Percentiles rank a stretch among this genome's conserved stretches.
phyloP scores from a whole-genome alignment of 2,329 filamentous ascomycete genomes.

The Stenocarpella maydis region DNA sequence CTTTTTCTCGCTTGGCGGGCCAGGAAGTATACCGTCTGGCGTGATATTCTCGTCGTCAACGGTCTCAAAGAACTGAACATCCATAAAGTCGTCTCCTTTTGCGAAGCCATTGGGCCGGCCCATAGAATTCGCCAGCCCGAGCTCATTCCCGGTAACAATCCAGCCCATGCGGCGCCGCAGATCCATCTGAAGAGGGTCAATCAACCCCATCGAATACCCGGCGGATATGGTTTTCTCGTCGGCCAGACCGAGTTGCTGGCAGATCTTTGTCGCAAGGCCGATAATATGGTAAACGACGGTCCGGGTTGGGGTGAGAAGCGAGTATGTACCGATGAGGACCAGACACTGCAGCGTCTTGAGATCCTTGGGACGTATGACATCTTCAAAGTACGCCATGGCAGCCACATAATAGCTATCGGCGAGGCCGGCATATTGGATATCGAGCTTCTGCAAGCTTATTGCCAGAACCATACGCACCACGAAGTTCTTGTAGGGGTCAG shows the following conservation, averaged over 20 bases:
- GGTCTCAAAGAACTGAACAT: conserved; percentile 84
- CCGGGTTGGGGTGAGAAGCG: conserved; percentile 87
- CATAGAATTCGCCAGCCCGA: conserved; percentile 85
- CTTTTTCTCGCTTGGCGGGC: conserved; percentile 81
- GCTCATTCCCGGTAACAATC: conserved; percentile 89
- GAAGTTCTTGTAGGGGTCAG: conserved; percentile 86
- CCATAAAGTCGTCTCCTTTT: conserved; percentile 80
- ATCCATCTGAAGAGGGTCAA: conserved; percentile 81
- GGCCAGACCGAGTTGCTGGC: conserved; percentile 85
- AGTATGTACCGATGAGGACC: conserved; percentile 87
- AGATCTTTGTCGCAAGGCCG: conserved; percentile 85
- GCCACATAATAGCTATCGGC: conserved; percentile 96
- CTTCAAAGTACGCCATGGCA: conserved; percentile 84
- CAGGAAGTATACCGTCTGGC: conserved; percentile 74
- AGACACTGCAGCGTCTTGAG: conserved; percentile 90
- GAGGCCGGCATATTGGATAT: conserved; percentile 87
- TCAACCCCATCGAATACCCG: conserved; percentile 64
- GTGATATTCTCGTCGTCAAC: conserved; percentile 88
- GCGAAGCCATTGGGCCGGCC: conserved; percentile 88
- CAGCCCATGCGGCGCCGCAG: conserved; percentile 89
- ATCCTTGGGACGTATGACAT: conserved; percentile 86
- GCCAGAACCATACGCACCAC: conserved; percentile 90
- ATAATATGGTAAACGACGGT: conserved; percentile 95
- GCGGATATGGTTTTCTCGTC: conserved; percentile 87
- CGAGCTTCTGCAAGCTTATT: conserved; percentile 92